A percentile compares a stretch with the other conserved stretches of the same genome.
phyloP scores from a whole-genome alignment of 1,139 yeast species.

The Diutina siamensis region DNA sequence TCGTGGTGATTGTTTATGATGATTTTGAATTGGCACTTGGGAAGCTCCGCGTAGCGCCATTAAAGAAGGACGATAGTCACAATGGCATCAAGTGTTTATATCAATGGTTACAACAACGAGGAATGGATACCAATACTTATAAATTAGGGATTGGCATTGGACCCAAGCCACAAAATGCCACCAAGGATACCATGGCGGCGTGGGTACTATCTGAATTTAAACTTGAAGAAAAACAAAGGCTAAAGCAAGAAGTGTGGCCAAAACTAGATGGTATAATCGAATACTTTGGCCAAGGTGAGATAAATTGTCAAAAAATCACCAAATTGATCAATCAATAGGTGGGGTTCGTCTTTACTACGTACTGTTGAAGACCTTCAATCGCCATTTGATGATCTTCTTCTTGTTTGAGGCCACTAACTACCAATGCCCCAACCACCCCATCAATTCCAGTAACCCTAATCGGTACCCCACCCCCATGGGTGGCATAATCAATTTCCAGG shows the following conservation, averaged over 20 bases:
- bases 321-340: neutral
- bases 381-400: slow-evolving; percentile 35
- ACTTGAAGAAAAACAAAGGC: slow-evolving; percentile 8
- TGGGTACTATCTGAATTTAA: slow-evolving; percentile 26
- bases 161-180: slow-evolving; percentile 28
- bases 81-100: slow-evolving; percentile 26
- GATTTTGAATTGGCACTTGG: slow-evolving; percentile 28
- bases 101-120: slow-evolving; percentile 8
- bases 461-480: slow-evolving; percentile 57
- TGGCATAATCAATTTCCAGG: slow-evolving; percentile 37
- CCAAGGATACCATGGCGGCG: slow-evolving; percentile 23
- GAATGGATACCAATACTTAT: slow-evolving; percentile 6
- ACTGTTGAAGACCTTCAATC: slow-evolving; percentile 12
- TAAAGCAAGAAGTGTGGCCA: neutral
- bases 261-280: neutral
- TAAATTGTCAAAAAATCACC: neutral
- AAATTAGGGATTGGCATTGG: slow-evolving; percentile 35
- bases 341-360: too few species aligned
- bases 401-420: slow-evolving; percentile 49
- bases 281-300: neutral
- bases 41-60: slow-evolving; percentile 17
- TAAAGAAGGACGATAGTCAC: slow-evolving; percentile 29
- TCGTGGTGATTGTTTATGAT: slow-evolving; percentile 23
- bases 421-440: slow-evolving; percentile 40
- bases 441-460: slow-evolving; percentile 32